Percentiles rank a stretch among this genome's conserved stretches.
These are phyloP conservation scores for Aspergillus heteromorphus DNA, from an alignment of 495 filamentous ascomycete genomes.

Conservation along the genomic window DNA sequence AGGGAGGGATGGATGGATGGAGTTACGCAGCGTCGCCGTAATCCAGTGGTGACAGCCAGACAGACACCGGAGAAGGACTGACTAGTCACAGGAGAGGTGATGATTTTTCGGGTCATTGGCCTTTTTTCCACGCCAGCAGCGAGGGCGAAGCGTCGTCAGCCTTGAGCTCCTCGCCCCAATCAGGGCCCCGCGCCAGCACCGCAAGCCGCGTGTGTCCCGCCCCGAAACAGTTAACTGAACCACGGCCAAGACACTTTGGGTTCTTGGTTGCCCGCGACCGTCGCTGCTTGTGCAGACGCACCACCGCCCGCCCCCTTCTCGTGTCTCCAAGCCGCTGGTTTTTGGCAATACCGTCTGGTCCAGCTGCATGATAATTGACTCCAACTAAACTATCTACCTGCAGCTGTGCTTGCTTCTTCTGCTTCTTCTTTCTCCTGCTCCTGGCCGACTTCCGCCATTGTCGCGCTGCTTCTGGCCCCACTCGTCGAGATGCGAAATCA, in stretches of 20 bases:
- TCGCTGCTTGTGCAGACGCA: neutral
- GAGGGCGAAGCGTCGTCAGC: slow-evolving; percentile 44
- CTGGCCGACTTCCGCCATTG: too few relatives aligned
- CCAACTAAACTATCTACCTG: neutral
- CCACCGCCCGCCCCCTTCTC: too few relatives aligned
- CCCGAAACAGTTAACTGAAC: slow-evolving; percentile 23
- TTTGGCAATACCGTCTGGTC: neutral
- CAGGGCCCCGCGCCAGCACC: slow-evolving; percentile 30
- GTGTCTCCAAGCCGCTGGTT: neutral
- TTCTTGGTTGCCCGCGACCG: neutral
- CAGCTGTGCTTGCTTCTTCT: neutral
- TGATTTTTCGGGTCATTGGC: slow-evolving; percentile 11
- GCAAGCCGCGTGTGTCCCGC: slow-evolving; percentile 44
- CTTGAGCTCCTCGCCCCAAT: slow-evolving; percentile 33
- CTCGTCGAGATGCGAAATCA: neutral
- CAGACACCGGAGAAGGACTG: neutral
- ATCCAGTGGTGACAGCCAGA: neutral
- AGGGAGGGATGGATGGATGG: neutral
- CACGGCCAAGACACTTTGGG: slow-evolving; percentile 28
- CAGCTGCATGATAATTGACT: neutral
- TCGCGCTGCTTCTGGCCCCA: neutral
- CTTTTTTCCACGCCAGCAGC: slow-evolving; percentile 26
- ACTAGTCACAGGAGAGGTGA: neutral
- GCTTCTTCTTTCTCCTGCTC: too few relatives aligned
- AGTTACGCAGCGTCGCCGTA: neutral